These are phyloP conservation scores for Syncephalastrum contaminatum DNA, from an alignment of 371 early-diverging fungal genomes.

Conservation along the genomic window DNA sequence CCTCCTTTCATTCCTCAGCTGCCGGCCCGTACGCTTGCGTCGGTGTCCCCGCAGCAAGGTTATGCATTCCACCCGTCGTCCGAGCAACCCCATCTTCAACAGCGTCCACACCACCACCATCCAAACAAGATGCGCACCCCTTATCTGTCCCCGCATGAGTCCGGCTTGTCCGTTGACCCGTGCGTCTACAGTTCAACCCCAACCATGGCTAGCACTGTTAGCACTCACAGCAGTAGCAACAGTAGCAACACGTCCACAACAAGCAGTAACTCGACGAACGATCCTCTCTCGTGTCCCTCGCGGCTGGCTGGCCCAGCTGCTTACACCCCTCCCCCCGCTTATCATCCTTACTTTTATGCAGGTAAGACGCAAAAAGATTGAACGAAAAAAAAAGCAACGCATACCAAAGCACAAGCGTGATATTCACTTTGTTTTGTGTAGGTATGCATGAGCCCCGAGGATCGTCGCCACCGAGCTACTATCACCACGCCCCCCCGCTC, in stretches of 20 bases:
- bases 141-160: constrained; percentile 7
- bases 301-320: constrained; percentile 17
- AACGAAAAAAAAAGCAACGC: too few species aligned
- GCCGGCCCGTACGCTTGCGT: constrained; percentile 22
- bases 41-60: constrained; percentile 7
- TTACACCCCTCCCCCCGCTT: not conserved
- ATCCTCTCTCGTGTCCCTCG: not conserved
- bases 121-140: constrained; percentile 3
- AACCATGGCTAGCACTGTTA: constrained; percentile 4
- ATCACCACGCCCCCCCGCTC: constrained; percentile 3
- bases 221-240: too few species aligned
- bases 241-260: too few species aligned
- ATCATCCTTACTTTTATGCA: constrained; percentile 16
- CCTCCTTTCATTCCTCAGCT: constrained; percentile 3
- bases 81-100: constrained; percentile 1
- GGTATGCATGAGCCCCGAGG: constrained; percentile 9
- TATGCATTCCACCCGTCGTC: constrained; percentile 7
- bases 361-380: constrained; percentile 3
- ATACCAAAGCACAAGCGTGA: too few species aligned
- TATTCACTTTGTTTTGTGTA: not conserved
- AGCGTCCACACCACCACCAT: not conserved
- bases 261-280: too few species aligned
- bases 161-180: constrained; percentile 27
- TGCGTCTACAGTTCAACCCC: constrained; percentile 9
- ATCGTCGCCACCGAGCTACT: constrained; percentile 20